A percentile compares a stretch with the other conserved stretches of the same genome.
phyloP scores from a whole-genome alignment of 23 red algal species.

The Pyropia yezoensis region DNA sequence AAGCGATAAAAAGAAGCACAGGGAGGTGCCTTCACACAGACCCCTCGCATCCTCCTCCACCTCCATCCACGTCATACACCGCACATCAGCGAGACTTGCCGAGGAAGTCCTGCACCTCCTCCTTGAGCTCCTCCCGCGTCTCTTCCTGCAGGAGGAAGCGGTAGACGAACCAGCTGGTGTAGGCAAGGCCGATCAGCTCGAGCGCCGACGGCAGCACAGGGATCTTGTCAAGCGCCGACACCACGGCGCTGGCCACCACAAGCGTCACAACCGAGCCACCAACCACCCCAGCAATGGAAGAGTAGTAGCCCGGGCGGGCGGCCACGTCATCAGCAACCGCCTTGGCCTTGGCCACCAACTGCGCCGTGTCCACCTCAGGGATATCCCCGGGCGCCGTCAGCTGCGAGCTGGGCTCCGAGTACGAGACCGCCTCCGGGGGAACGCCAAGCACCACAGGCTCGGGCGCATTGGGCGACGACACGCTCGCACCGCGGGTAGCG shows the following conservation, averaged over 20 bases:
- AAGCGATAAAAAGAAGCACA: too few relatives aligned
- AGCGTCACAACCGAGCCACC: slow-evolving; percentile 20
- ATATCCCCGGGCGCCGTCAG: too few relatives aligned
- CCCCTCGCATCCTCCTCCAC: too few relatives aligned
- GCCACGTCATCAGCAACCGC: slow-evolving; percentile 34
- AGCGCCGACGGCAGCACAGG: slow-evolving; percentile 49
- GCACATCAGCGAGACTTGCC: slow-evolving; percentile 4
- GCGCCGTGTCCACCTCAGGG: slow-evolving; percentile 16
- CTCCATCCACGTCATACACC: too few relatives aligned
- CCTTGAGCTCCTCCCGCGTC: slow-evolving; percentile 51
- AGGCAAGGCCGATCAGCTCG: slow-evolving; percentile 65
- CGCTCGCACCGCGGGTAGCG: too few relatives aligned
- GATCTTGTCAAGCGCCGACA: slow-evolving; percentile 53
- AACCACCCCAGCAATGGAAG: slow-evolving; percentile 31
- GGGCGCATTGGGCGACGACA: too few relatives aligned
- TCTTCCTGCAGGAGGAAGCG: slow-evolving; percentile 56
- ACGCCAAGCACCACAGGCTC: too few relatives aligned
- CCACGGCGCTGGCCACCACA: slow-evolving; percentile 45
- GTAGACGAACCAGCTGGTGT: slow-evolving; percentile 76
- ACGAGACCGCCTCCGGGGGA: too few relatives aligned
- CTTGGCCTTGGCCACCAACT: slow-evolving; percentile 39
- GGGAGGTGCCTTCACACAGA: too few relatives aligned
- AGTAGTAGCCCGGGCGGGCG: slow-evolving; percentile 48
- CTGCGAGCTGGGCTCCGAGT: too few relatives aligned
- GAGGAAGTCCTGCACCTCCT: slow-evolving; percentile 70